Conservation (phyloP, 2,329 filamentous ascomycete species). For the Blastomyces emzantsi region DNA sequence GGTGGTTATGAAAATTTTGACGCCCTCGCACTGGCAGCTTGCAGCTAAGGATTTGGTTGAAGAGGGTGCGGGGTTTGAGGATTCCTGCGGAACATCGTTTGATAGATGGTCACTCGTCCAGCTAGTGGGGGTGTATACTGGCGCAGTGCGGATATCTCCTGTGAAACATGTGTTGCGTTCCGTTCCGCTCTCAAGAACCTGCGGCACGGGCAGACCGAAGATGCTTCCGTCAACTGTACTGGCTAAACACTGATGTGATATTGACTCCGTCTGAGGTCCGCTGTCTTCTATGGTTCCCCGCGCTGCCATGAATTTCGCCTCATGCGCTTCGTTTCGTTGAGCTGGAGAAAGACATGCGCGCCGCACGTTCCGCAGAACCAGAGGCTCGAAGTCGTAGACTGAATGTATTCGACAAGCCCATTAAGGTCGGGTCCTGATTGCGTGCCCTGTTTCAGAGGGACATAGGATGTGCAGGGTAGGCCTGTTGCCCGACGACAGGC, state of each 20-base stretch:
- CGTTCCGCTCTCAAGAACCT: conserved; percentile 11
- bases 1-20: conserved; percentile 49
- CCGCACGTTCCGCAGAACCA: conserved; percentile 47
- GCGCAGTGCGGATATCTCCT: neutral
- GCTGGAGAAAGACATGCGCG: conserved; percentile 33
- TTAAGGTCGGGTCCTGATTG: conserved; percentile 25
- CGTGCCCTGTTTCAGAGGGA: conserved; percentile 28
- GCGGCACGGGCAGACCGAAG: neutral
- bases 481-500: conserved; percentile 44
- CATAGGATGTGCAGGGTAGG: conserved; percentile 38
- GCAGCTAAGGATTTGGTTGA: conserved; percentile 20
- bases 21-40: conserved; percentile 47
- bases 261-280: conserved; percentile 16
- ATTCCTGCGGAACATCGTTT: neutral
- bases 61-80: neutral
- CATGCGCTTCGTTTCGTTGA: conserved; percentile 9
- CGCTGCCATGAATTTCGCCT: conserved; percentile 26
- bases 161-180: conserved; percentile 3
- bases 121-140: neutral
- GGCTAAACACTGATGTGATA: conserved; percentile 24
- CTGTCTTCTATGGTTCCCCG: conserved; percentile 24
- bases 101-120: neutral
- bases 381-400: conserved; percentile 35
- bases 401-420: conserved; percentile 36
- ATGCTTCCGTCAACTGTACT: conserved; percentile 26